Evolutionary conservation across 1,284 basidiomycete species (phyloP).

Genomic region (Inonotus hispidus): DNA sequence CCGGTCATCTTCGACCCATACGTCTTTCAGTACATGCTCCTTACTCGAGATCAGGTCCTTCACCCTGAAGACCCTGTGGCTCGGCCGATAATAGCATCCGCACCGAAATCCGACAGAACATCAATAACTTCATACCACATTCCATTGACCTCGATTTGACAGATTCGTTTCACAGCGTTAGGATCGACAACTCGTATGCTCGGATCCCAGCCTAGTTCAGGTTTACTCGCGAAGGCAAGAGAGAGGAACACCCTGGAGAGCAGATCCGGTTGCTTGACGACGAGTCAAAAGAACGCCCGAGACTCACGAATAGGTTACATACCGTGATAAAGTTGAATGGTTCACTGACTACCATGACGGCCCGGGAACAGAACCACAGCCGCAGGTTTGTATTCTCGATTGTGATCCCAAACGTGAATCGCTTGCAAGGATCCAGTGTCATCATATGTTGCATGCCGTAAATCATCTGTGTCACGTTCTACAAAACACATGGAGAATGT

Average conservation of each 20-base stretch:
- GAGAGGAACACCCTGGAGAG: slow-evolving; percentile 5
- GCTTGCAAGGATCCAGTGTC: slow-evolving; percentile 18
- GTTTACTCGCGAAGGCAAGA: slow-evolving; percentile 1
- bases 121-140: not conserved
- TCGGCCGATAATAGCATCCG: not conserved
- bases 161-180: not conserved
- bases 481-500: not conserved
- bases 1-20: not conserved
- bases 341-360: not conserved
- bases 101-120: slow-evolving; percentile 2
- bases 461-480: slow-evolving; percentile 16
- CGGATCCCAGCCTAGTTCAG: slow-evolving; percentile 8
- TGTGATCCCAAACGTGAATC: slow-evolving; percentile 19
- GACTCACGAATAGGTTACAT: not conserved
- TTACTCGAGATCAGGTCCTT: not conserved
- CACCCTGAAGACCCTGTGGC: slow-evolving; percentile 10
- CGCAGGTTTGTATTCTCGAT: slow-evolving; percentile 11
- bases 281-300: not conserved
- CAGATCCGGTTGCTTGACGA: not conserved
- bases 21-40: not conserved
- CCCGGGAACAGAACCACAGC: not conserved
- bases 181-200: not conserved
- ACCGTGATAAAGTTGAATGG: slow-evolving; percentile 10
- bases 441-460: slow-evolving; percentile 19
- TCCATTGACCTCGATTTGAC: not conserved